Base-by-base conservation (phyloP, 148 eudicot genomes). In the Silene latifolia region DNA sequence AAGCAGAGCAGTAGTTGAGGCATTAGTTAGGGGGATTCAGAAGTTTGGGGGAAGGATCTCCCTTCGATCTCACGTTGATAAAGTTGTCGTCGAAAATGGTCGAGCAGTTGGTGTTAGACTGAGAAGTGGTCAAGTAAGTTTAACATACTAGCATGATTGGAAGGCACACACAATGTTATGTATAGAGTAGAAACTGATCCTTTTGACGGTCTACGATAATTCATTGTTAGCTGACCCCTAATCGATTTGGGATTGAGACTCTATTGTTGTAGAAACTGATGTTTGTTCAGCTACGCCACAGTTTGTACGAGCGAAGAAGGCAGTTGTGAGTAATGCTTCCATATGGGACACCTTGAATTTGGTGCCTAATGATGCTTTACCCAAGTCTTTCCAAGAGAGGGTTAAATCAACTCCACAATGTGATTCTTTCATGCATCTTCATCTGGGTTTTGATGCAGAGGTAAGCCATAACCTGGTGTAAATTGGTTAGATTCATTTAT, bases 341-440 rank as follows among this genome's bases (percentile, higher is more conserved):
- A 95, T 95, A 97, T 95, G 98, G 98, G 98, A 95, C 83, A 95
- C 98, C 18, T 57, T 95, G 85, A 77, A 79, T 79, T 64, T 95
- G 58, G 75, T 95, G 82, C 92, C 98, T 11, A 78, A 80, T 63
- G 92, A 92, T 76, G 83, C 85, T 51, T 20, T 92, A 72, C 98
- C 98, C 66, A 87, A 80, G 74, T 47, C 90, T 27, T 92, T 85
- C 56, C 79, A 84, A 72, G 96, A 92, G 20, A 78, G 89, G 70
- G 76, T 88, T 67, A 64, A 76, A 74, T 85, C 67, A 76, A 95
- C 96, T 35, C 96, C 96, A 27, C 97, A 95, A 76, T 95, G 98
- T 77, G 98, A 95, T 71, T 95, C 98, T 39, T 95, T 95, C 69
- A 95, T 95, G 98, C 98, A 95, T 82, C 96, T 95, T 53, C 98